These are phyloP conservation scores for Ophiognomonia clavigignenti-juglandacearum DNA, from an alignment of 2,329 filamentous ascomycete species.

Conservation along the genomic window DNA sequence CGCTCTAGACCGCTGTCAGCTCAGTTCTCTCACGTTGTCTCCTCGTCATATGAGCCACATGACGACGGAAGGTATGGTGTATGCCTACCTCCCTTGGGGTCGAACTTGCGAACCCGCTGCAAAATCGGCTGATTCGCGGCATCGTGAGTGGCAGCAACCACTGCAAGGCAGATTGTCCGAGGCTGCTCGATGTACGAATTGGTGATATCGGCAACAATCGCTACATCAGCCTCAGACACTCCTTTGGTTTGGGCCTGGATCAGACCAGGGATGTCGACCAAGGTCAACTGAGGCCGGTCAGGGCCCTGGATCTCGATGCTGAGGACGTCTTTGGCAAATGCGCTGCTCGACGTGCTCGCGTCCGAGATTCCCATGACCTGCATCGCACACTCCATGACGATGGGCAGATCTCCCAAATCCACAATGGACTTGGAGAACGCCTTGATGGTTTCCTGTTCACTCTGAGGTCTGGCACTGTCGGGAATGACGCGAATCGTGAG, in stretches of 20 bases:
- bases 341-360: not conserved
- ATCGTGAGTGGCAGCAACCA: constrained; percentile 1
- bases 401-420: not conserved
- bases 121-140: constrained; percentile 8
- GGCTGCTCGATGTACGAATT: not conserved
- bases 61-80: too few species aligned
- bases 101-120: not conserved
- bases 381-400: constrained; percentile 1
- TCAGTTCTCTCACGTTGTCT: too few species aligned
- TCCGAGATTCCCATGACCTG: not conserved
- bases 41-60: too few species aligned
- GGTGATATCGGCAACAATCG: not conserved
- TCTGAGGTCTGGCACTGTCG: not conserved
- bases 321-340: not conserved
- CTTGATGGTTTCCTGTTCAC: not conserved
- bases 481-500: not conserved
- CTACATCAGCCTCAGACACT: not conserved
- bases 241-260: constrained; percentile 6
- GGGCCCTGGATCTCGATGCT: constrained; percentile 7
- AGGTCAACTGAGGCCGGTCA: constrained; percentile 1
- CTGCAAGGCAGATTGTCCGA: constrained; percentile 5
- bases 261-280: constrained; percentile 7
- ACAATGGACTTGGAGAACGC: not conserved
- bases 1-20: too few species aligned
- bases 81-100: not conserved